phyloP scores from a whole-genome alignment of 2,329 filamentous ascomycete genomes.

The Didymosphaeria variabile region DNA sequence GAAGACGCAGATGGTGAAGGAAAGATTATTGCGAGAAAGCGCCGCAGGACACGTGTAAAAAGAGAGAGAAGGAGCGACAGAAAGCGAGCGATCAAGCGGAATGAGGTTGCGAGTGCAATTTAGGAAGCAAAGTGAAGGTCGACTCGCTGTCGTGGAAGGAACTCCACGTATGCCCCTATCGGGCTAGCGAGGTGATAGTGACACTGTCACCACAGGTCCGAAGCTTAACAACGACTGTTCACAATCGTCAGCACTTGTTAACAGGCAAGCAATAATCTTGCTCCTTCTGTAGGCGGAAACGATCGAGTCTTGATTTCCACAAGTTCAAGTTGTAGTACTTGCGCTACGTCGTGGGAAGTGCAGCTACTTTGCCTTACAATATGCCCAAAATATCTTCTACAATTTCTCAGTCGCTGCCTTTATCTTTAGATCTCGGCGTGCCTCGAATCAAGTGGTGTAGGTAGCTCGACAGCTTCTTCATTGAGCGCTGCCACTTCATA shows the following conservation, averaged over 20 bases:
- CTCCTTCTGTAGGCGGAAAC: background rate
- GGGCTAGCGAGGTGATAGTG: background rate
- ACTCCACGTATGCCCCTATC: conserved; percentile 5
- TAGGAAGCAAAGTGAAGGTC: background rate
- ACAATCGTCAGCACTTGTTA: background rate
- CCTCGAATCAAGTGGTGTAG: no score
- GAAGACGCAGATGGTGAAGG: no score
- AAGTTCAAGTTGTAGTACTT: background rate
- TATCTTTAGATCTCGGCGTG: no score
- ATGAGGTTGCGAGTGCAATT: conserved; percentile 21
- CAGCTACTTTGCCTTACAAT: no score
- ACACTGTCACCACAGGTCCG: background rate
- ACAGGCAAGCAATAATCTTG: background rate
- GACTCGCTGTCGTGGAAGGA: conserved; percentile 6
- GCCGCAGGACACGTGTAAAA: conserved; percentile 2
- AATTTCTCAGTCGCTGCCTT: no score
- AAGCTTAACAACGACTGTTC: background rate
- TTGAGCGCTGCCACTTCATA: no score
- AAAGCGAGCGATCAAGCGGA: background rate
- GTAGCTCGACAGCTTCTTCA: no score
- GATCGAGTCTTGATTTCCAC: no score
- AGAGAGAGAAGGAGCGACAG: conserved; percentile 14
- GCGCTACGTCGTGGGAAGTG: no score
- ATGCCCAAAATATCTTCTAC: no score
- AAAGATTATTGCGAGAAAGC: no score